Conservation (phyloP, 345 rosid genomes). For the Carallia brachiata region DNA sequence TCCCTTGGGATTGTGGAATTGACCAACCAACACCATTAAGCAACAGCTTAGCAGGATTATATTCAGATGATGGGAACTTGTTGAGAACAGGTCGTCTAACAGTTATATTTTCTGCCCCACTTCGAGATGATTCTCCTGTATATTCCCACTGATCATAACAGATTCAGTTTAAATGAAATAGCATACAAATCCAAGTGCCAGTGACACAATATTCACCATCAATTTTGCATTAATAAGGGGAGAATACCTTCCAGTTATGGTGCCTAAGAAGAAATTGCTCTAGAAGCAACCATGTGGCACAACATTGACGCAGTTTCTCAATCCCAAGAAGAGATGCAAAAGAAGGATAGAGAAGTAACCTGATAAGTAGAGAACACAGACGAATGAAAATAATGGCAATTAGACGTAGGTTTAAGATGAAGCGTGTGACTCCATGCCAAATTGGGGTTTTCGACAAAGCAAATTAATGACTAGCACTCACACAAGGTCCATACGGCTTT, state of each 20-base stretch:
- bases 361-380: conserved; percentile 27
- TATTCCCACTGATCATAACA: conserved; percentile 82
- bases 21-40: conserved; percentile 85
- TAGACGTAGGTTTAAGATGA: not conserved
- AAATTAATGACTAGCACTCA: conserved; percentile 46
- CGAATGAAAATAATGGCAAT: conserved; percentile 18
- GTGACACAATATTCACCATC: conserved; percentile 9
- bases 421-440: conserved; percentile 1
- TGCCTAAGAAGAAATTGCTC: conserved; percentile 82
- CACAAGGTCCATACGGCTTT: conserved; percentile 91
- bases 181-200: conserved; percentile 7
- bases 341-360: conserved; percentile 89
- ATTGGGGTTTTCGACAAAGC: conserved; percentile 13
- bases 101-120: conserved; percentile 42
- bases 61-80: conserved; percentile 52
- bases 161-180: conserved; percentile 27
- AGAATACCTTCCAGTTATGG: conserved; percentile 85
- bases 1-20: conserved; percentile 71
- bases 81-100: conserved; percentile 41
- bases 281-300: conserved; percentile 95
- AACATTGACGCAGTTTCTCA: conserved; percentile 86
- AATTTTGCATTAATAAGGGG: conserved; percentile 15
- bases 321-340: conserved; percentile 89
- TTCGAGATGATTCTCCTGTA: conserved; percentile 66
- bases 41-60: conserved; percentile 66